Evolutionary conservation across 768 basidiomycete genomes (phyloP), one percentile per base, ranked within the genome.

Genomic region (Lactarius quietus): DNA sequence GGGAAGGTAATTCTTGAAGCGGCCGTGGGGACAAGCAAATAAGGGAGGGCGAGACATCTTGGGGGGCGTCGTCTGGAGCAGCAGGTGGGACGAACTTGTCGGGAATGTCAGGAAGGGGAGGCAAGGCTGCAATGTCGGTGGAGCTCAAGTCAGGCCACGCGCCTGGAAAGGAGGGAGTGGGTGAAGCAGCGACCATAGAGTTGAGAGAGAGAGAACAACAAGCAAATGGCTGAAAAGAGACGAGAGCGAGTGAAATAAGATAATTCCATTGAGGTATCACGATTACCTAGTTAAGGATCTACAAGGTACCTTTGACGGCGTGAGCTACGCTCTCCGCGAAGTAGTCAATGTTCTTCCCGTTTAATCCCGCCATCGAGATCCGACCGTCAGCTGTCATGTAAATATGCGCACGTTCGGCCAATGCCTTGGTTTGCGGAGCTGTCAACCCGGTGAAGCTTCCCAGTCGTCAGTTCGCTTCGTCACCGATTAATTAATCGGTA

Each of bases 371-470:
- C 93, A 95, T 96, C 52, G 92, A 93, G 71, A 95, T 94, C 70
- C 94, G 88, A 23, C 94, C 94, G 75, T 95, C 90, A 63, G 83
- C 81, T n/a, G 94, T 95, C 90, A 95, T 90, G 78, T 96, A 96
- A 68, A 96, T 81, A 74, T 95, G 92, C 5, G 92, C 91, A 74
- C 90, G 91, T 75, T 93, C 86, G 18, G 94, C 91, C 59, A 96
- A 83, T 6, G 82, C 83, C 72, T 89, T 89, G 69, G 91, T 91
- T 70, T 97, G 95, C 6, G 82, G 80, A 29, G 86, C 79, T 67
- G 85, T 87, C 71, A 96, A 77, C 26, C 95, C 95, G 54, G 93
- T 96, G 80, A 93, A 95, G 77, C 92, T 73, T 57, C 41, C 10
- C 14, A 23, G 57, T 45, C 43, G 33, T 26, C 29, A 63, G 17